Evolutionary conservation across 2,329 filamentous ascomycete species (phyloP).

Genomic region (Colletotrichum incanum): DNA sequence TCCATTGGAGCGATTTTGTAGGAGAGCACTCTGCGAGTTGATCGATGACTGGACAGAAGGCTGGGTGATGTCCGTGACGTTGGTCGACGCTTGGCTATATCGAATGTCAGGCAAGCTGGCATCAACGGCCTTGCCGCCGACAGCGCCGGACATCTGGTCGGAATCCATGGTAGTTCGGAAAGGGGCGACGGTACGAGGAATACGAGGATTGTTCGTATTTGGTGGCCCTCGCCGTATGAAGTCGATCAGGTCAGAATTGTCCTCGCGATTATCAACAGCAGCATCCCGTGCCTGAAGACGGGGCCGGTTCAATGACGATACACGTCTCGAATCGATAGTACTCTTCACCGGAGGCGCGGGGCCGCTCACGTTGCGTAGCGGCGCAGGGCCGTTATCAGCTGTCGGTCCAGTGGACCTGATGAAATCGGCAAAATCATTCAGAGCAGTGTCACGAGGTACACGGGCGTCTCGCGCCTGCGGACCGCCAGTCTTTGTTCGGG

Average conservation of each 20-base stretch:
- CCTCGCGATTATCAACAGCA: constrained; percentile 72
- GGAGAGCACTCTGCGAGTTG: constrained; percentile 82
- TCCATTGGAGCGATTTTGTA: constrained; percentile 58
- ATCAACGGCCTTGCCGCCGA: constrained; percentile 71
- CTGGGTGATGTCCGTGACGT: constrained; percentile 71
- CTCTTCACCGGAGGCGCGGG: constrained; percentile 52
- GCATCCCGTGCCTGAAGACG: constrained; percentile 82
- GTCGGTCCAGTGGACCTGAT: constrained; percentile 86
- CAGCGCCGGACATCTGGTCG: constrained; percentile 76
- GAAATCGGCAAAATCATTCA: constrained; percentile 87
- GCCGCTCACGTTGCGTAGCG: constrained; percentile 55
- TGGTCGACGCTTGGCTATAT: constrained; percentile 70
- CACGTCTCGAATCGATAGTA: constrained; percentile 58
- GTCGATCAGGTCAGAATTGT: constrained; percentile 91
- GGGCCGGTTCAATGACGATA: constrained; percentile 58
- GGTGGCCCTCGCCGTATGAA: constrained; percentile 93
- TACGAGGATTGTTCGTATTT: constrained; percentile 74
- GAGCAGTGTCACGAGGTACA: constrained; percentile 78
- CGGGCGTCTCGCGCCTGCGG: constrained; percentile 79
- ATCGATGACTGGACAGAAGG: constrained; percentile 74
- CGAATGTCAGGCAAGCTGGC: constrained; percentile 71
- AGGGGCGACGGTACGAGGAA: constrained; percentile 86
- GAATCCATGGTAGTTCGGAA: constrained; percentile 91
- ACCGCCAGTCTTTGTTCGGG: constrained; percentile 52
- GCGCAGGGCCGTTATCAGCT: constrained; percentile 57